Percentiles rank a stretch among this genome's conserved stretches.
Evolutionary conservation across 2,329 filamentous ascomycete genomes (phyloP).

Genomic region (Clonostachys solani): DNA sequence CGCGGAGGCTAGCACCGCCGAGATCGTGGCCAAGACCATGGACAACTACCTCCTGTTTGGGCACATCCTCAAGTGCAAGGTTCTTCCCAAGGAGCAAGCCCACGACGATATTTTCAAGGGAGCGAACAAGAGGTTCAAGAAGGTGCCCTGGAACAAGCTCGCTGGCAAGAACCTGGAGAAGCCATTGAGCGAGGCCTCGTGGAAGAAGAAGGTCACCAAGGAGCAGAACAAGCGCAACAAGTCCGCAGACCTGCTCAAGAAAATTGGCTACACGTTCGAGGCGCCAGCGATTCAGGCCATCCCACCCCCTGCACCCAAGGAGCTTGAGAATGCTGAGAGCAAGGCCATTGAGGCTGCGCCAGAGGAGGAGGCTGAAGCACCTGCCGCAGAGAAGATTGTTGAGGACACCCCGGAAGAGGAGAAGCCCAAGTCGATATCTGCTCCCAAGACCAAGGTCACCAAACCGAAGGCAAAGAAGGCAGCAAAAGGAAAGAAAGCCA

Average conservation of each 20-base stretch:
- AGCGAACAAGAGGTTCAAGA: slow-evolving; percentile 85
- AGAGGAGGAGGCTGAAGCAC: slow-evolving; percentile 17
- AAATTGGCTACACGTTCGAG: slow-evolving; percentile 79
- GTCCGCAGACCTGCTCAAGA: slow-evolving; percentile 72
- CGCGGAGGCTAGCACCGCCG: slow-evolving; percentile 68
- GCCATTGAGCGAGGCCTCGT: slow-evolving; percentile 69
- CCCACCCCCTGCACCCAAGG: slow-evolving; percentile 32
- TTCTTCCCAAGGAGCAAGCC: slow-evolving; percentile 71
- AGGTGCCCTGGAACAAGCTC: slow-evolving; percentile 82
- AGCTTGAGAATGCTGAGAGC: slow-evolving; percentile 16
- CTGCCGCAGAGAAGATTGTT: slow-evolving; percentile 18
- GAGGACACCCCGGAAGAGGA: slow-evolving; percentile 14
- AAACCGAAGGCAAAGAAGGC: slow-evolving; percentile 21
- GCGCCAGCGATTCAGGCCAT: slow-evolving; percentile 64
- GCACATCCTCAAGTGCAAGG: slow-evolving; percentile 85
- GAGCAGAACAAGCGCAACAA: slow-evolving; percentile 67
- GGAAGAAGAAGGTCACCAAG: slow-evolving; percentile 69
- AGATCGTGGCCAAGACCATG: slow-evolving; percentile 94
- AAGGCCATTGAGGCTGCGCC: slow-evolving; percentile 30
- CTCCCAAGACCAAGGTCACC: slow-evolving; percentile 28
- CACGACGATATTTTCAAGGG: slow-evolving; percentile 85
- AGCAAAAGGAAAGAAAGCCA: slow-evolving; percentile 2
- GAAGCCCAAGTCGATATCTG: slow-evolving; percentile 11
- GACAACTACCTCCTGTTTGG: slow-evolving; percentile 95
- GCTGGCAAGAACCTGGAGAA: slow-evolving; percentile 71